These are phyloP conservation scores for Begonia loranthoides DNA, from an alignment of 306 rosid genomes.

Conservation along the genomic window DNA sequence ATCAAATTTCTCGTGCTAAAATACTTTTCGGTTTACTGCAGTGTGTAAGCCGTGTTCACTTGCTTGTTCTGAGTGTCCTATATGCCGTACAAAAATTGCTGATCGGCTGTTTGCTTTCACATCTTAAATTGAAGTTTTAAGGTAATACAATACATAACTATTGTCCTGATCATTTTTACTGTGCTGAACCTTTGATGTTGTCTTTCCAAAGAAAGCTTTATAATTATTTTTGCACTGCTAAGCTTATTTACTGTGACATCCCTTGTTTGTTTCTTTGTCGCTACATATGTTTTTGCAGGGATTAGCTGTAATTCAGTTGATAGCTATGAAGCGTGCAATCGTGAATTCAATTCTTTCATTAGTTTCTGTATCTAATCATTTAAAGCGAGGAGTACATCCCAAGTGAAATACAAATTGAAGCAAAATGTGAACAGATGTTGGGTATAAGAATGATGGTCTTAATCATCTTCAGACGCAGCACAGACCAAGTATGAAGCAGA, in stretches of 20 bases:
- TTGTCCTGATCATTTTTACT: too few species aligned
- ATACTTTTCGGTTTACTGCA: constrained; percentile 12
- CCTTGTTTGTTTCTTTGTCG: too few species aligned
- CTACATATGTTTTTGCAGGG: constrained; percentile 27
- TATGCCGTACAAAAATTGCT: constrained; percentile 84
- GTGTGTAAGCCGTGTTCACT: constrained; percentile 95
- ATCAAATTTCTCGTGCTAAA: too few species aligned
- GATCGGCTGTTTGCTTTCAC: constrained; percentile 98
- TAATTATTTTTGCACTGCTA: too few species aligned
- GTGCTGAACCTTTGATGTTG: too few species aligned
- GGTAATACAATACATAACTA: constrained; percentile 12
- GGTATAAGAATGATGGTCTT: constrained; percentile 8
- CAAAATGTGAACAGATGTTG: constrained; percentile 4
- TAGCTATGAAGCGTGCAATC: constrained; percentile 16
- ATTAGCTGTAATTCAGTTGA: constrained; percentile 12
- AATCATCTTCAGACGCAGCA: constrained; percentile 21
- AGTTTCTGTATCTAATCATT: constrained; percentile 54
- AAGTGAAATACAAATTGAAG: background rate
- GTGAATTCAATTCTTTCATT: constrained; percentile 71
- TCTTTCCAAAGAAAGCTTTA: too few species aligned
- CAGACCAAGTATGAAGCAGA: constrained; percentile 23
- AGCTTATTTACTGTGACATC: too few species aligned
- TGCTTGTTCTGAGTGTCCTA: constrained; percentile 96
- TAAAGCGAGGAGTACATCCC: constrained; percentile 44
- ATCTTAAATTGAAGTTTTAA: constrained; percentile 34